These are phyloP conservation scores for Claviceps maximensis DNA, from an alignment of 2,329 filamentous ascomycete genomes.

Conservation along the genomic window DNA sequence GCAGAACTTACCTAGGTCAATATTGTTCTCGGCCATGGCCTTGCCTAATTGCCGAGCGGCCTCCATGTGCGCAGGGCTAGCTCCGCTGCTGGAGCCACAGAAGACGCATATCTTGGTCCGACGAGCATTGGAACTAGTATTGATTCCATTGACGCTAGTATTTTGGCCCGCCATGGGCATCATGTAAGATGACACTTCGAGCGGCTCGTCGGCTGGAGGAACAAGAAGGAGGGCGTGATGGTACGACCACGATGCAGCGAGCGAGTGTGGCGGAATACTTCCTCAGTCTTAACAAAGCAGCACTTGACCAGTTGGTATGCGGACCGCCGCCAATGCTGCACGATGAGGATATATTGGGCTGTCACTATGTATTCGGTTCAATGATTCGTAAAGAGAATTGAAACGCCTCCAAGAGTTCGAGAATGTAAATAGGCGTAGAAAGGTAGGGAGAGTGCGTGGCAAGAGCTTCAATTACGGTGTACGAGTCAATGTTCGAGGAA, in stretches of 20 bases:
- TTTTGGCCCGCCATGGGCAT: conserved; percentile 12
- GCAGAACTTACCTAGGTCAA: conserved; percentile 48
- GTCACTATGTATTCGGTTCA: not conserved
- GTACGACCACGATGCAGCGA: not conserved
- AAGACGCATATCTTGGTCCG: conserved; percentile 77
- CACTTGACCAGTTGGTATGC: too few relatives aligned
- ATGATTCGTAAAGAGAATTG: not conserved
- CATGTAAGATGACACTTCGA: conserved; percentile 6
- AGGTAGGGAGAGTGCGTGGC: not conserved
- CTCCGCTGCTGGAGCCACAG: conserved; percentile 72
- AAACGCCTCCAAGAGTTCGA: not conserved
- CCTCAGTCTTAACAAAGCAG: too few relatives aligned
- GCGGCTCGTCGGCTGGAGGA: not conserved
- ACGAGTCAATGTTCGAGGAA: not conserved
- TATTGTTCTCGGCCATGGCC: conserved; percentile 61
- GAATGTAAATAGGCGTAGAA: not conserved
- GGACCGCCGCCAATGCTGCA: not conserved
- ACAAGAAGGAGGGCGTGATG: too few relatives aligned
- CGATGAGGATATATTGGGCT: not conserved
- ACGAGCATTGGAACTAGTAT: conserved; percentile 11
- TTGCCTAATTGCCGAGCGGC: conserved; percentile 64
- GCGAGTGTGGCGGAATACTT: not conserved
- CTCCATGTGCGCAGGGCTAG: conserved; percentile 59
- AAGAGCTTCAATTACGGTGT: not conserved
- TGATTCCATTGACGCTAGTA: conserved; percentile 11